Evolutionary conservation across 2,329 filamentous ascomycete genomes (phyloP), one percentile per base, ranked within the genome.

Genomic region (Pseudogymnoascus sp.): DNA sequence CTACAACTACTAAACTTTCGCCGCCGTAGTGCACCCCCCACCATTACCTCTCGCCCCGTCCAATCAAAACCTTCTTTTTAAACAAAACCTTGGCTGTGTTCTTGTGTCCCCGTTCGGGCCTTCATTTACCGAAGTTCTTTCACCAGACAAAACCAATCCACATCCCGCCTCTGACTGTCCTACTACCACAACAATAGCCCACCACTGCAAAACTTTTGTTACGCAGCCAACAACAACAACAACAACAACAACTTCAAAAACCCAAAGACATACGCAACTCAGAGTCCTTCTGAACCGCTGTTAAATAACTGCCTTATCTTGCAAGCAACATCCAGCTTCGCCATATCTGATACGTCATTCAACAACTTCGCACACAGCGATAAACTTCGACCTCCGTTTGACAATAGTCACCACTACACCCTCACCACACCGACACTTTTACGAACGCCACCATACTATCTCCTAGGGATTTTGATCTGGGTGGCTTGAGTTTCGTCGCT

Each of bases 251-350:
- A 28, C 17, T 4, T 8, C 26, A 28, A 28, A 7, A 28, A n/a
- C 47, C 31, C 28, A 8, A 19, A 31, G n/a, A 57, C 4, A 33
- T 57, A 19, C 50, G 59, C 59, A 61, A 42, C 33, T 61, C 59
- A 61, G 59, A 61, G 59, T 61, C 59, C 59, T 40, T 61, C 59
- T 38, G 59, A 61, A 38, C 59, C 33, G 59, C 59, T 38, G 19
- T 36, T 28, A 38, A 38, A 26, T 31, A 42, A 8, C n/a, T n/a
- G 17, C 13, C 11, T 28, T 28, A 42, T 42, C 33, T 23, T 61
- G 33, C 21, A n/a, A 61, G 33, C 35, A 61, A 42, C 59, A 23
- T 40, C 23, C 13, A 40, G 59, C 59, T 61, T 61, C 23, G 13
- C 59, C 33, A n/a, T 28, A 19, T 61, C 33, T 9, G 33, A 42